A percentile compares a stretch with the other conserved stretches of the same genome.
Evolutionary conservation across 345 rosid genomes (phyloP).

Genomic region (Bretschneidera sinensis): DNA sequence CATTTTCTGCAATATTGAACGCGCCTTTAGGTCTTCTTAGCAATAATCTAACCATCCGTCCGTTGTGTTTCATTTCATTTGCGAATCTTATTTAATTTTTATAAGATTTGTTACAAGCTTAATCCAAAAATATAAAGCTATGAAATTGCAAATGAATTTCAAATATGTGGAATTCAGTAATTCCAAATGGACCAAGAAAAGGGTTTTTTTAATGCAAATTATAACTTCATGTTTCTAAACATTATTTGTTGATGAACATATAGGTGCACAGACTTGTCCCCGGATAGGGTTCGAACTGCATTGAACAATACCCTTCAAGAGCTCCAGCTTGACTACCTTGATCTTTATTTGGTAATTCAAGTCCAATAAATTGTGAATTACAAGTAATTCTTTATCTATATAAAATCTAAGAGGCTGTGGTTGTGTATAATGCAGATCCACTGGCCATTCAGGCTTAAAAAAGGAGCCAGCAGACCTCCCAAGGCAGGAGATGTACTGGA

Average conservation of each 20-base stretch:
- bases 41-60: too few species aligned
- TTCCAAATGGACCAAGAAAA: too few species aligned
- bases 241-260: neutral
- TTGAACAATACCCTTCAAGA: slow-evolving; percentile 44
- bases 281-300: slow-evolving; percentile 45
- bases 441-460: slow-evolving; percentile 52
- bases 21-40: too few species aligned
- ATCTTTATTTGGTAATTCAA: slow-evolving; percentile 48
- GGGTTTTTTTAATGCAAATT: too few species aligned
- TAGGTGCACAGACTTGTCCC: slow-evolving; percentile 50
- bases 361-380: too few species aligned
- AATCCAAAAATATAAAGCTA: too few species aligned
- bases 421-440: slow-evolving; percentile 33
- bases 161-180: too few species aligned
- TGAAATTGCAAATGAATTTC: too few species aligned
- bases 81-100: too few species aligned
- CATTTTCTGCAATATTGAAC: too few species aligned
- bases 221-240: neutral
- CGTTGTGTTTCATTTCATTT: too few species aligned
- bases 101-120: too few species aligned
- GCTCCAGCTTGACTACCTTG: slow-evolving; percentile 52
- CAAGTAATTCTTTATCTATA: neutral
- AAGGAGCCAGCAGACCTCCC: slow-evolving; percentile 47
- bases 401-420: neutral
- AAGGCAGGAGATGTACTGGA: slow-evolving; percentile 38